Conservation (phyloP, 441 rosid species). For the Raphanus hybrid region DNA sequence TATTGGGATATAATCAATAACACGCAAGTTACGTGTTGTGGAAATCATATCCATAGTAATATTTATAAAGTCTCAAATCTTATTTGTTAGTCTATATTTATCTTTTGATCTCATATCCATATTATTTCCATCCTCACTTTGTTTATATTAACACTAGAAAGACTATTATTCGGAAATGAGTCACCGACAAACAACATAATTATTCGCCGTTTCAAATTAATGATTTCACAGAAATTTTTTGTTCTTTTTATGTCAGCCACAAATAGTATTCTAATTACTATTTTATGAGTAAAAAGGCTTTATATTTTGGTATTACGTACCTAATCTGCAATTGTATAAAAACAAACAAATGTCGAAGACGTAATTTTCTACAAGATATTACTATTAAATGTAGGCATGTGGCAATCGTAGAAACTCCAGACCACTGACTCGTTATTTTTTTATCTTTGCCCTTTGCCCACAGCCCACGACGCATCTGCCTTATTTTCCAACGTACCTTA, state of each 20-base stretch:
- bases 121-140: not conserved
- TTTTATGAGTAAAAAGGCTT: not conserved
- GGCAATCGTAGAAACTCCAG: constrained; percentile 17
- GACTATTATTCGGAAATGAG: not conserved
- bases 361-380: not conserved
- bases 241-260: not conserved
- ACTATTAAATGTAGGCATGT: constrained; percentile 27
- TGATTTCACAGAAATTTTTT: not conserved
- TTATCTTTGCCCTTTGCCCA: constrained; percentile 18
- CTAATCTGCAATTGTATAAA: not conserved
- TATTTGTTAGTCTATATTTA: constrained; percentile 2
- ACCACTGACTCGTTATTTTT: constrained; percentile 17
- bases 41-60: constrained; percentile 30
- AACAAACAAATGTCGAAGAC: not conserved
- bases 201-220: not conserved
- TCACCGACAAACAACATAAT: not conserved
- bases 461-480: constrained; percentile 2
- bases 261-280: not conserved
- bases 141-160: not conserved
- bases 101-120: constrained; percentile 20
- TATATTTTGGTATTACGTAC: constrained; percentile 6
- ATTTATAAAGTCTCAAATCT: constrained; percentile 15
- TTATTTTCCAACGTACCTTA: constrained; percentile 14
- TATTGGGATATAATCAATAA: constrained; percentile 9
- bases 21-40: constrained; percentile 24